These are phyloP conservation scores for Davidsoniella eucalypti DNA, from an alignment of 2,329 filamentous ascomycete species.

Conservation along the genomic window DNA sequence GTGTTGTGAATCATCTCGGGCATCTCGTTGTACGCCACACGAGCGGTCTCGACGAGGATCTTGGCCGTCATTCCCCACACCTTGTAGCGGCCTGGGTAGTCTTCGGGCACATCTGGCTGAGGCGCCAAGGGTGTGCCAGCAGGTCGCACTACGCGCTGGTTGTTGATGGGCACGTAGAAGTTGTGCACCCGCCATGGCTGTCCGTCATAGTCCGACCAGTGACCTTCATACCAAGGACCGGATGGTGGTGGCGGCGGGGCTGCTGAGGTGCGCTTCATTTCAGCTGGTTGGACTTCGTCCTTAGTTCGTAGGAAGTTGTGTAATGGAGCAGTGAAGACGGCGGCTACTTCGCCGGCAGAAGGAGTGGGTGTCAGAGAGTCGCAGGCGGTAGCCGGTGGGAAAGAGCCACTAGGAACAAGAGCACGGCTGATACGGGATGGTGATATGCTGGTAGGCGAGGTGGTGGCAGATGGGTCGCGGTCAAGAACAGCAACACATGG, in stretches of 20 bases:
- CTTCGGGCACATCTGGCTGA: constrained; percentile 17
- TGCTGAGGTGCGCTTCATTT: constrained; percentile 15
- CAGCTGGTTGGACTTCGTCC: constrained; percentile 24
- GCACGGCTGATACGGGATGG: not conserved
- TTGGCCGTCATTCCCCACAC: constrained; percentile 93
- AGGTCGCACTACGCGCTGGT: constrained; percentile 52
- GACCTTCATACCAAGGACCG: constrained; percentile 69
- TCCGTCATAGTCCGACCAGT: constrained; percentile 67
- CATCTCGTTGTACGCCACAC: constrained; percentile 65
- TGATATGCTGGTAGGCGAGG: constrained; percentile 9
- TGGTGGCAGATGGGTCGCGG: constrained; percentile 29
- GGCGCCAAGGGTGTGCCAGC: constrained; percentile 13
- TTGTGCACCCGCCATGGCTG: constrained; percentile 74
- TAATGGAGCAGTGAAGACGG: constrained; percentile 82
- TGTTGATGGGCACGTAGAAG: constrained; percentile 70
- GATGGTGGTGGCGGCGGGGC: constrained; percentile 25
- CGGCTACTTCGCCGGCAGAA: constrained; percentile 81
- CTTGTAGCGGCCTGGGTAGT: constrained; percentile 45
- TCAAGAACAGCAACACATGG: constrained; percentile 68
- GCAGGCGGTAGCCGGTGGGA: constrained; percentile 7
- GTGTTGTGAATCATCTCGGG: constrained; percentile 64
- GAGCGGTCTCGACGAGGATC: constrained; percentile 74
- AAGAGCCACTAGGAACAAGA: not conserved
- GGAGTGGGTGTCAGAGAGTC: constrained; percentile 61
- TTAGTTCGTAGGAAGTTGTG: constrained; percentile 55